Conservation (phyloP, 2,329 filamentous ascomycete species). For the Penicillium vulpinum region DNA sequence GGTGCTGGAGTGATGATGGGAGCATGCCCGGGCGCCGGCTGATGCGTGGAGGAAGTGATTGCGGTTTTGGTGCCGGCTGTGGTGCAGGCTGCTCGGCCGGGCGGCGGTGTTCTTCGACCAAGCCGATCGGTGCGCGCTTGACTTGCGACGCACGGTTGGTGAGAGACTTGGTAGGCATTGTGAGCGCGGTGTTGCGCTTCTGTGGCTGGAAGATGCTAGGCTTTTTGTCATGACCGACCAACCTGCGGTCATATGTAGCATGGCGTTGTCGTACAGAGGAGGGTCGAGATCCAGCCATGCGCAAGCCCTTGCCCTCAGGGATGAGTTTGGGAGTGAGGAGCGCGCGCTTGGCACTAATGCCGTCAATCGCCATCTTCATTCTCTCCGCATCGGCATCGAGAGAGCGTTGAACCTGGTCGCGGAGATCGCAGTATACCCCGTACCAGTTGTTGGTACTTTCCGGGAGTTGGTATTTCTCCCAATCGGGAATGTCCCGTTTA, state of each 20-base stretch:
- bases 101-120: constrained; percentile 45
- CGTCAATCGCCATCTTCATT: constrained; percentile 59
- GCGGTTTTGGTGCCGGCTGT: constrained; percentile 6
- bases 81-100: constrained; percentile 22
- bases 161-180: constrained; percentile 44
- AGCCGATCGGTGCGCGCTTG: constrained; percentile 39
- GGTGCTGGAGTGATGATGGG: background rate
- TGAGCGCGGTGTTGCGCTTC: constrained; percentile 39
- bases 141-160: constrained; percentile 41
- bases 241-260: constrained; percentile 33
- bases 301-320: constrained; percentile 21
- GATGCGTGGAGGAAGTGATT: constrained; percentile 7
- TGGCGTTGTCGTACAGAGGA: constrained; percentile 34
- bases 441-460: constrained; percentile 71
- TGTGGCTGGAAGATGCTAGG: constrained; percentile 36
- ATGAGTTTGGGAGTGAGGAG: constrained; percentile 61
- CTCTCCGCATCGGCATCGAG: constrained; percentile 59
- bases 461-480: constrained; percentile 65
- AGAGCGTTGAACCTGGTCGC: constrained; percentile 58
- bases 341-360: constrained; percentile 59
- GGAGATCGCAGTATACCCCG: constrained; percentile 71
- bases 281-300: constrained; percentile 33
- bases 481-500: constrained; percentile 70
- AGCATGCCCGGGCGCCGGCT: background rate
- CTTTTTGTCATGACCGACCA: constrained; percentile 38